phyloP scores from a whole-genome alignment of 73 alveolate species.

The Symbiodinium pilosum region DNA sequence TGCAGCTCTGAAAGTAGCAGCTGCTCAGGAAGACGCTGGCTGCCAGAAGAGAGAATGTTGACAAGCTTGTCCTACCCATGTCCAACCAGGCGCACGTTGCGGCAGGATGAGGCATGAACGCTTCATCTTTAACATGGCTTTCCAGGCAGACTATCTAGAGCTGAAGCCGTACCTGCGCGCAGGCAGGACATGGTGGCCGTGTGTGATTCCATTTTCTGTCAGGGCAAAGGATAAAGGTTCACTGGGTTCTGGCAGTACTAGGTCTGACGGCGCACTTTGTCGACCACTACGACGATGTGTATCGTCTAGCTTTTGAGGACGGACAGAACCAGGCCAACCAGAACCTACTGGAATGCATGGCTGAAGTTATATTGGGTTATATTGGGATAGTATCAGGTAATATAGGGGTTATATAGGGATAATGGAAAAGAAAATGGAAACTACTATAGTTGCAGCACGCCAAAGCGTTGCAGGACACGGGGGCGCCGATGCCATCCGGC shows the following conservation, averaged over 20 bases:
- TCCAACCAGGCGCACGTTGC: conserved; percentile 91
- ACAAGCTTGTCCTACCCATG: conserved; percentile 96
- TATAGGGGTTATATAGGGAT: too few species aligned
- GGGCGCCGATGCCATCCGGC: conserved; percentile 63
- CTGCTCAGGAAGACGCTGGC: conserved; percentile 96
- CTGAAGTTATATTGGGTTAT: too few species aligned
- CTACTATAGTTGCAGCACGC: too few species aligned
- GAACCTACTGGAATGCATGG: too few species aligned
- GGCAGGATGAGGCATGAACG: background rate
- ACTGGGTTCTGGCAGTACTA: too few species aligned
- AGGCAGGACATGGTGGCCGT: conserved; percentile 16
- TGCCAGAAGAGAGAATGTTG: conserved; percentile 97
- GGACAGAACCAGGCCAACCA: background rate
- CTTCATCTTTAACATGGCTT: background rate
- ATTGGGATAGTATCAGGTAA: too few species aligned
- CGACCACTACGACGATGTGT: conserved; percentile 89
- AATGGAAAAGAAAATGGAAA: too few species aligned
- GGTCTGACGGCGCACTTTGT: conserved; percentile 84
- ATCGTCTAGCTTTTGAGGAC: conserved; percentile 55
- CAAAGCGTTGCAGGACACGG: conserved; percentile 51
- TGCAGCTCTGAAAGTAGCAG: too few species aligned
- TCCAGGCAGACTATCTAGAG: conserved; percentile 66
- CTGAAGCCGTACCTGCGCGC: conserved; percentile 74
- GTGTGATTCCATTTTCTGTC: too few species aligned
- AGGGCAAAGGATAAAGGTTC: too few species aligned